These are phyloP conservation scores for Amphibolis antarctica DNA, from an alignment of 106 monocot species.

Conservation along the genomic window DNA sequence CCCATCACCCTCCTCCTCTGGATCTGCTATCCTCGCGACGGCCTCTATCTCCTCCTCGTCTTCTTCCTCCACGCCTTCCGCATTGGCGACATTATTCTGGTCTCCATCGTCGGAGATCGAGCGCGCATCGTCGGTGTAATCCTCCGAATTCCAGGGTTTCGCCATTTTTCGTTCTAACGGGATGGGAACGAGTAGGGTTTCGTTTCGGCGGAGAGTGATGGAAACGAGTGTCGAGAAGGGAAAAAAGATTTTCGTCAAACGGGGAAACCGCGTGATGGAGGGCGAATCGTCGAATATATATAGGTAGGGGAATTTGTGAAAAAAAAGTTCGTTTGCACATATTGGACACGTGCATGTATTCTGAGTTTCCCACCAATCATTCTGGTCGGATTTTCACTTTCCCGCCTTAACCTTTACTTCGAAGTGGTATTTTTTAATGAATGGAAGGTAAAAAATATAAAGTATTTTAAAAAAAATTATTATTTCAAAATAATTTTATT, in stretches of 20 bases:
- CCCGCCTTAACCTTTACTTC: too few species aligned
- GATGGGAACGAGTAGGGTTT: background rate
- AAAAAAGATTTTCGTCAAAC: too few species aligned
- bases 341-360: background rate
- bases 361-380: constrained; percentile 1
- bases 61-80: constrained; percentile 15
- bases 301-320: too few species aligned
- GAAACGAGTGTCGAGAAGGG: too few species aligned
- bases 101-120: constrained; percentile 26
- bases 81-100: background rate
- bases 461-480: too few species aligned
- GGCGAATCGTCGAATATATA: too few species aligned
- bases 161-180: too few species aligned
- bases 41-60: constrained; percentile 70
- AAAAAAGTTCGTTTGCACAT: background rate
- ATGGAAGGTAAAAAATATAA: too few species aligned
- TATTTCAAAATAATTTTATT: too few species aligned
- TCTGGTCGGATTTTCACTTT: constrained; percentile 6
- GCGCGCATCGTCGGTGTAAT: constrained; percentile 29
- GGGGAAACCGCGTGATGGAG: too few species aligned
- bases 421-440: too few species aligned
- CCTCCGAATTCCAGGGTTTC: constrained; percentile 30
- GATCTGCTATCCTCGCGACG: constrained; percentile 31
- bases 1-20: constrained; percentile 36
- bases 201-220: background rate